A percentile compares a stretch with the other conserved stretches of the same genome.
Evolutionary conservation across 2,329 filamentous ascomycete species (phyloP).

Genomic region (Aureobasidium sp.): DNA sequence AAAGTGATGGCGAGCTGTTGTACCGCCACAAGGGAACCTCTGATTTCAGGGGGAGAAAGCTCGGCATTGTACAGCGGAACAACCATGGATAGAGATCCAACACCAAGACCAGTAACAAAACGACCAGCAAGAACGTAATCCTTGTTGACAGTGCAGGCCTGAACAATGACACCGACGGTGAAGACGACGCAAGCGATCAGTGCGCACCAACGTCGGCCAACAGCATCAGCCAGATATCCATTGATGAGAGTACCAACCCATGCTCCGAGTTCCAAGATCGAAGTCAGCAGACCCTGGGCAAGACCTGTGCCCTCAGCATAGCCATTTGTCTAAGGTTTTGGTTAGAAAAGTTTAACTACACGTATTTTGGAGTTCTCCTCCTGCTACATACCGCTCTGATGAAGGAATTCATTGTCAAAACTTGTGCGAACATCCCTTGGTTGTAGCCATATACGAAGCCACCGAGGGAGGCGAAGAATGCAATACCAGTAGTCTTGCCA

Average conservation of each 20-base stretch:
- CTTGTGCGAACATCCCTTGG: conserved; percentile 24
- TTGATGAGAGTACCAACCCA: conserved; percentile 54
- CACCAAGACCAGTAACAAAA: conserved; percentile 61
- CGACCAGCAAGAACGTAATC: conserved; percentile 59
- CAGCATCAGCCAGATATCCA: conserved; percentile 40
- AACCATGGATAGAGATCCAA: conserved; percentile 61
- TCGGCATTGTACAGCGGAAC: conserved; percentile 43
- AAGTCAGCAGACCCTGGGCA: conserved; percentile 21
- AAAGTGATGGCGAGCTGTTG: conserved; percentile 54
- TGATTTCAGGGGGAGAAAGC: conserved; percentile 49
- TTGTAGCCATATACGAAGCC: conserved; percentile 25
- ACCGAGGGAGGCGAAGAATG: conserved; percentile 23
- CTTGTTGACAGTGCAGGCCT: conserved; percentile 52
- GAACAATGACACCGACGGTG: conserved; percentile 56
- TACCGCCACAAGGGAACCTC: conserved; percentile 57
- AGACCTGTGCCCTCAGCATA: conserved; percentile 19
- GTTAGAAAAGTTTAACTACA: neutral
- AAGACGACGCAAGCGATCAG: conserved; percentile 18
- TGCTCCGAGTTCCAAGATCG: conserved; percentile 21
- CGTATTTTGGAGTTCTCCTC: too few relatives aligned
- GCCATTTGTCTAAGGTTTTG: conserved; percentile 16
- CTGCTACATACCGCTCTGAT: conserved; percentile 7
- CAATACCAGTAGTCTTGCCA: conserved; percentile 23
- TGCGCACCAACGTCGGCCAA: conserved; percentile 13
- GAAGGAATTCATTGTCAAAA: conserved; percentile 24